Evolutionary conservation across 345 rosid genomes (phyloP).

Genomic region (Aquilaria malaccensis): DNA sequence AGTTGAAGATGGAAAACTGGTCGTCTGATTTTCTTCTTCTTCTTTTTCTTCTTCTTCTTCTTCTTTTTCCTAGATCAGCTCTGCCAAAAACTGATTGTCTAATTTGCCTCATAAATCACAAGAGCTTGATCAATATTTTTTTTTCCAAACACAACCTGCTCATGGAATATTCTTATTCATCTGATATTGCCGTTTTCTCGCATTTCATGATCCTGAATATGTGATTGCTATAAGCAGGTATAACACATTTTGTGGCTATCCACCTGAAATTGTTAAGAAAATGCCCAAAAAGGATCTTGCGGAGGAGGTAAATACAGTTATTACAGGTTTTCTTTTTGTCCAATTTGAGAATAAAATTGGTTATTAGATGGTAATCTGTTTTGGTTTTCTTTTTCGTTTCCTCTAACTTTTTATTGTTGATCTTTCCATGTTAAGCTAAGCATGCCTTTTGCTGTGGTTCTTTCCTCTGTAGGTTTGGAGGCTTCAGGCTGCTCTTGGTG

Average conservation of each 20-base stretch:
- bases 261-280: conserved; percentile 92
- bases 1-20: neutral
- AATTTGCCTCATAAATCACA: no score
- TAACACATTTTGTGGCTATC: conserved; percentile 87
- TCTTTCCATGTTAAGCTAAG: no score
- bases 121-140: neutral
- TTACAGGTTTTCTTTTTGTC: conserved; percentile 3
- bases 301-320: conserved; percentile 59
- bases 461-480: conserved; percentile 69
- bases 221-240: conserved; percentile 43
- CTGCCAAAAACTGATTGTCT: no score
- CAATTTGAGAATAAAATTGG: conserved; percentile 6
- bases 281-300: conserved; percentile 95
- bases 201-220: neutral
- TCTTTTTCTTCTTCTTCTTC: no score
- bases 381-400: neutral
- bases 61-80: no score
- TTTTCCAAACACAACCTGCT: neutral
- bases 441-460: neutral
- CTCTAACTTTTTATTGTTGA: neutral
- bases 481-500: conserved; percentile 97
- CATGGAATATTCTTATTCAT: neutral
- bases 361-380: neutral
- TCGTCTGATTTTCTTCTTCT: no score
- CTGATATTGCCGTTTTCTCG: neutral